phyloP scores from a whole-genome alignment of 306 rosid genomes.

The Lathyrus tuberosus region DNA sequence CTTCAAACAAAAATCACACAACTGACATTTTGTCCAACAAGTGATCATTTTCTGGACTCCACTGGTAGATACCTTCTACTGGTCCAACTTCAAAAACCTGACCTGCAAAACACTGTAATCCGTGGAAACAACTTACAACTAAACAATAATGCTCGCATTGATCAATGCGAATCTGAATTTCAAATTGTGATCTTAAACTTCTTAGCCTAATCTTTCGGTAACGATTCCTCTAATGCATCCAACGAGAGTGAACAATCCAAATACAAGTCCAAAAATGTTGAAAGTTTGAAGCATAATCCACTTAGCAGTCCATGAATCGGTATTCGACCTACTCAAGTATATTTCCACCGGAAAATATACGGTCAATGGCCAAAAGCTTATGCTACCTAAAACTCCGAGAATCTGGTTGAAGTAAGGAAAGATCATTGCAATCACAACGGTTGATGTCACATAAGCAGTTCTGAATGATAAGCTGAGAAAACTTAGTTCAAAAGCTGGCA shows the following conservation, averaged over 20 bases:
- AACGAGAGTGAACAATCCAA: slow-evolving; percentile 50
- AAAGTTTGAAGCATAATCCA: slow-evolving; percentile 57
- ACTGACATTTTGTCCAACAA: neutral
- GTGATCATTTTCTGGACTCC: neutral
- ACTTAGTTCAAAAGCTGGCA: slow-evolving; percentile 51
- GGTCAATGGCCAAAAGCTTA: slow-evolving; percentile 68
- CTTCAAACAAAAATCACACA: neutral
- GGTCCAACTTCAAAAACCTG: slow-evolving; percentile 13
- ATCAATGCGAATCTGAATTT: neutral
- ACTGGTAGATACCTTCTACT: neutral
- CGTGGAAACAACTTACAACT: slow-evolving; percentile 30
- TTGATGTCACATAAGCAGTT: slow-evolving; percentile 57
- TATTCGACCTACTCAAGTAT: slow-evolving; percentile 47
- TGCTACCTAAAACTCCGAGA: slow-evolving; percentile 64
- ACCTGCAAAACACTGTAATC: neutral
- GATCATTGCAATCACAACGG: slow-evolving; percentile 51
- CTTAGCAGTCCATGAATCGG: slow-evolving; percentile 55
- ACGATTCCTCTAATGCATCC: slow-evolving; percentile 65
- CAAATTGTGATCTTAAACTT: neutral
- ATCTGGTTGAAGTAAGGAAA: slow-evolving; percentile 81
- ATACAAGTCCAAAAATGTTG: slow-evolving; percentile 45
- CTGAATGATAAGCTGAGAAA: slow-evolving; percentile 61
- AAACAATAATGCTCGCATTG: neutral
- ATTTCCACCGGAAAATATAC: slow-evolving; percentile 70
- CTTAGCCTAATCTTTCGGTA: slow-evolving; percentile 49